Conservation (phyloP, 805 yeast genomes). For the Yamadazyma sp. region DNA sequence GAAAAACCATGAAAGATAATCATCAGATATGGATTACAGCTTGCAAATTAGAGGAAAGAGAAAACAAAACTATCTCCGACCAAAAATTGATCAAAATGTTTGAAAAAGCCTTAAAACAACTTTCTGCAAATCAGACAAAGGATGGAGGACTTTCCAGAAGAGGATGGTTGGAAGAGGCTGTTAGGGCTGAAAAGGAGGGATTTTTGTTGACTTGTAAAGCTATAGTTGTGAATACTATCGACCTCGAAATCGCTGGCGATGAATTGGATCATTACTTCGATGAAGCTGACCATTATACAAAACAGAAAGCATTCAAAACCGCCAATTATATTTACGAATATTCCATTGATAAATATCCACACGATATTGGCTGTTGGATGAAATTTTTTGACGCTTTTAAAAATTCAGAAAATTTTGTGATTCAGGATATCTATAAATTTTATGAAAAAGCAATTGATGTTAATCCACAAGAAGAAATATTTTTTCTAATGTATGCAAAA, state of each 20-base stretch:
- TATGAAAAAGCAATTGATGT: slow-evolving; percentile 53
- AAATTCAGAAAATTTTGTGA: slow-evolving; percentile 1
- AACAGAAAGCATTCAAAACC: slow-evolving; percentile 24
- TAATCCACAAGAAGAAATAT: slow-evolving; percentile 47
- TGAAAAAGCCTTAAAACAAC: slow-evolving; percentile 45
- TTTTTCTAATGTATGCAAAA: slow-evolving; percentile 70
- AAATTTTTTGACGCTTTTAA: slow-evolving; percentile 35
- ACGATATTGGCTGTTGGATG: slow-evolving; percentile 47
- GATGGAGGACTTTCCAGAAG: slow-evolving; percentile 19
- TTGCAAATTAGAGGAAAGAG: slow-evolving; percentile 59
- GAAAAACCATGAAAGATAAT: slow-evolving; percentile 49
- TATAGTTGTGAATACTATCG: slow-evolving; percentile 44
- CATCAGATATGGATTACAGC: slow-evolving; percentile 68
- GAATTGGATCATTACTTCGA: slow-evolving; percentile 9
- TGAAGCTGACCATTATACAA: slow-evolving; percentile 15
- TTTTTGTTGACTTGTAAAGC: slow-evolving; percentile 50
- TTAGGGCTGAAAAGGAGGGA: slow-evolving; percentile 46
- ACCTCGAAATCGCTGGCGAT: slow-evolving; percentile 15
- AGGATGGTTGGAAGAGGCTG: slow-evolving; percentile 59
- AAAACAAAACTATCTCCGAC: slow-evolving; percentile 40
- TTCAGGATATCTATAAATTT: slow-evolving; percentile 23
- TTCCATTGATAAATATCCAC: slow-evolving; percentile 47
- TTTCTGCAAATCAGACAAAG: slow-evolving; percentile 17
- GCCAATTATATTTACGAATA: slow-evolving; percentile 48
- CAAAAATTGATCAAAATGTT: slow-evolving; percentile 47